Conservation (phyloP, 495 filamentous ascomycete species). For the Hyphodiscus hymeniophilus region DNA sequence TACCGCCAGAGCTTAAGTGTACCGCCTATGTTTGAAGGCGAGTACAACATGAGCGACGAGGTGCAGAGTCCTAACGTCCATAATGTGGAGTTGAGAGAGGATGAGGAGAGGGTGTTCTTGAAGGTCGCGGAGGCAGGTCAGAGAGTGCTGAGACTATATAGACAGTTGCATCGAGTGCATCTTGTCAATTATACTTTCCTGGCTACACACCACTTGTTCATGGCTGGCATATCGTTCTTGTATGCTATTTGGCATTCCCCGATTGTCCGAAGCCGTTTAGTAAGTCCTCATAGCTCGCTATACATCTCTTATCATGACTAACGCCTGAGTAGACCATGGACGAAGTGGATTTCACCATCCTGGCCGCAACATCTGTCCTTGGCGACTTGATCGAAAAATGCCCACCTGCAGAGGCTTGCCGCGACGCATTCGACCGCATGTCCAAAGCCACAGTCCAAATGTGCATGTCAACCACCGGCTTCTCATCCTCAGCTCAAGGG, state of each 20-base stretch:
- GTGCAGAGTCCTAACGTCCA: constrained; percentile 50
- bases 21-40: constrained; percentile 73
- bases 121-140: constrained; percentile 94
- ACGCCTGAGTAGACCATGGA: constrained; percentile 59
- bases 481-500: constrained; percentile 41
- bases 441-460: constrained; percentile 91
- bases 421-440: constrained; percentile 92
- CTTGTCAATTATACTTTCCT: constrained; percentile 94
- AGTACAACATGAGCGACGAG: constrained; percentile 62
- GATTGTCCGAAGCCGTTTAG: constrained; percentile 72
- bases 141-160: constrained; percentile 82
- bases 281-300: constrained; percentile 33
- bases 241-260: constrained; percentile 97
- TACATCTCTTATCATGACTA: background rate
- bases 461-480: constrained; percentile 76
- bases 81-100: constrained; percentile 54
- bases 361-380: constrained; percentile 87
- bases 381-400: constrained; percentile 70
- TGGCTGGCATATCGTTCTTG: constrained; percentile 94
- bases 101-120: constrained; percentile 84
- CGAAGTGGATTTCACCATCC: constrained; percentile 91
- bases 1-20: constrained; percentile 87
- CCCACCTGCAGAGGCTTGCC: constrained; percentile 74
- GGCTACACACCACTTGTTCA: constrained; percentile 95
- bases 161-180: constrained; percentile 78